phyloP scores from a whole-genome alignment of 192 early-diverging fungal species.

The Lobosporangium transversale region DNA sequence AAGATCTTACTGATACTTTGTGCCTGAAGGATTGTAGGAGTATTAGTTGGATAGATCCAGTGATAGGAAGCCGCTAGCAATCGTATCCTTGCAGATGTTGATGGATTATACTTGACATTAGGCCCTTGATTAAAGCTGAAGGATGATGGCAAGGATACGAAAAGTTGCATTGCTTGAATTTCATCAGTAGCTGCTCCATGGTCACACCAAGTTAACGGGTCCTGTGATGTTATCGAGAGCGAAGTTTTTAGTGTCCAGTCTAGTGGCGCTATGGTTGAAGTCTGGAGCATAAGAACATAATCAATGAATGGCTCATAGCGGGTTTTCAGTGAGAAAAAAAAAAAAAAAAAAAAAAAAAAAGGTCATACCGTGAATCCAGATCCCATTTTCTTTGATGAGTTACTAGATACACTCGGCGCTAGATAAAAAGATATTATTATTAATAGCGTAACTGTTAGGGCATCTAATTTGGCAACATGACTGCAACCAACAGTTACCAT shows the following conservation, averaged over 20 bases:
- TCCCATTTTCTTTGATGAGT: constrained; percentile 1
- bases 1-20: constrained; percentile 39
- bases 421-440: not conserved
- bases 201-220: constrained; percentile 38
- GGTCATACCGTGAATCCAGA: constrained; percentile 10
- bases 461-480: too few relatives aligned
- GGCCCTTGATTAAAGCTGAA: not conserved
- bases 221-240: constrained; percentile 18
- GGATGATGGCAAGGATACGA: constrained; percentile 9
- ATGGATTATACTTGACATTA: not conserved
- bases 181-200: constrained; percentile 17
- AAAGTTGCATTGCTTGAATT: constrained; percentile 22
- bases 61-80: constrained; percentile 22
- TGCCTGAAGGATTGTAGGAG: constrained; percentile 21
- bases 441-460: not conserved
- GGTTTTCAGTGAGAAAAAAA: too few relatives aligned
- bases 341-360: too few relatives aligned
- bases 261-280: constrained; percentile 6
- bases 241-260: constrained; percentile 40
- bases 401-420: constrained; percentile 9
- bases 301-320: too few relatives aligned
- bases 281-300: constrained; percentile 11
- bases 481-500: too few relatives aligned
- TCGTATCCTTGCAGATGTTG: not conserved
- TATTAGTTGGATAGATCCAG: constrained; percentile 42